Evolutionary conservation across 371 early-diverging fungal species (phyloP).

Genomic region (Mucor mucedo): DNA sequence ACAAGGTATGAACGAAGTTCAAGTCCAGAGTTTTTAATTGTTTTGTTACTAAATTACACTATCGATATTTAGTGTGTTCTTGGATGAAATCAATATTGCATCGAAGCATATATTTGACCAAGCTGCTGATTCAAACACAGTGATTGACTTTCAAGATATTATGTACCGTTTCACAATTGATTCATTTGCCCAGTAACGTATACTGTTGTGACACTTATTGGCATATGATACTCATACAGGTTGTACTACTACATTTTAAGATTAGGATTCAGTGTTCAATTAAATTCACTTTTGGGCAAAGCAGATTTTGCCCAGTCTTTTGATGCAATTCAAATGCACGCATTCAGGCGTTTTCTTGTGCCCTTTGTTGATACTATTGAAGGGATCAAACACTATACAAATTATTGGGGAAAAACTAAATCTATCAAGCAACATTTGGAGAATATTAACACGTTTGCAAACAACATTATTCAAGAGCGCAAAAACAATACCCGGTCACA

Average conservation of each 20-base stretch:
- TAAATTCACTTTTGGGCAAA: conserved; percentile 39
- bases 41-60: too few species aligned
- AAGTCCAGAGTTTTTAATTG: too few species aligned
- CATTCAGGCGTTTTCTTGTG: conserved; percentile 38
- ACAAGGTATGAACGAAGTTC: conserved; percentile 34
- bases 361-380: conserved; percentile 24
- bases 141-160: conserved; percentile 53
- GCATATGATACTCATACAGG: background rate
- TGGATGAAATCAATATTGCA: conserved; percentile 49
- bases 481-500: conserved; percentile 20
- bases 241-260: conserved; percentile 12
- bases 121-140: conserved; percentile 29
- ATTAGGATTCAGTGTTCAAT: conserved; percentile 51
- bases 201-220: background rate
- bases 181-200: conserved; percentile 34
- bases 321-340: conserved; percentile 48
- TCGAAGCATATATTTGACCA: conserved; percentile 39
- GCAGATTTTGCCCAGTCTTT: conserved; percentile 62
- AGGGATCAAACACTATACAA: background rate
- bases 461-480: conserved; percentile 46
- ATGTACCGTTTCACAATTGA: conserved; percentile 62
- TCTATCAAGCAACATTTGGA: conserved; percentile 43
- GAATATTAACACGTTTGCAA: conserved; percentile 53
- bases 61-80: conserved; percentile 45
- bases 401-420: conserved; percentile 10